These are phyloP conservation scores for Adenanthera pavonina DNA, from an alignment of 306 rosid genomes.

Conservation along the genomic window DNA sequence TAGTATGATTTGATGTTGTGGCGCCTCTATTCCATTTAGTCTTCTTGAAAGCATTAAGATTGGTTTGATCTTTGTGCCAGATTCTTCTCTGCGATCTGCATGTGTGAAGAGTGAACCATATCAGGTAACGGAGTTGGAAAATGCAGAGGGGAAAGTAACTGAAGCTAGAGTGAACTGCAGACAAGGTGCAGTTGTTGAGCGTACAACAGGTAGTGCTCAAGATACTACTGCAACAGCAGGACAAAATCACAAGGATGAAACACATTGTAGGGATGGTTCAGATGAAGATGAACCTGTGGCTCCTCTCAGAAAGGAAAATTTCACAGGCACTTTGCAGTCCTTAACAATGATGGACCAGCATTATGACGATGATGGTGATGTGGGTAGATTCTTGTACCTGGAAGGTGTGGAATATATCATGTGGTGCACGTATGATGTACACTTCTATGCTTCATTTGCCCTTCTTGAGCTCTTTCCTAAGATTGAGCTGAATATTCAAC, in stretches of 20 bases:
- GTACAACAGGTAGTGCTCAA: constrained; percentile 39
- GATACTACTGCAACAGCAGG: constrained; percentile 43
- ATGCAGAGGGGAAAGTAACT: constrained; percentile 47
- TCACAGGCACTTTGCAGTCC: constrained; percentile 30
- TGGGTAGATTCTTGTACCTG: constrained; percentile 93
- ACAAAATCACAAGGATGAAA: constrained; percentile 43
- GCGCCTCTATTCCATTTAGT: constrained; percentile 10
- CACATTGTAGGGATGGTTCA: constrained; percentile 26
- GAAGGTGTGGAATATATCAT: constrained; percentile 96
- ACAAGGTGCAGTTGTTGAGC: constrained; percentile 48
- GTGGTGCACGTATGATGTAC: constrained; percentile 99
- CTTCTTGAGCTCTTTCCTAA: constrained; percentile 95
- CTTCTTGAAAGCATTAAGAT: constrained; percentile 25
- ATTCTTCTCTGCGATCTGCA: constrained; percentile 56
- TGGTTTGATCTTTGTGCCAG: constrained; percentile 54
- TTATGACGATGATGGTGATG: constrained; percentile 62
- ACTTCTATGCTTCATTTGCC: constrained; percentile 97
- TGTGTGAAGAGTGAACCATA: constrained; percentile 45
- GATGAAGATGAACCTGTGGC: constrained; percentile 45
- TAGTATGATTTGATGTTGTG: constrained; percentile 28
- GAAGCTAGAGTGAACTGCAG: constrained; percentile 53
- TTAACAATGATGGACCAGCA: constrained; percentile 43
- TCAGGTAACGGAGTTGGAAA: constrained; percentile 49
- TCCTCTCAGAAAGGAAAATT: constrained; percentile 38
- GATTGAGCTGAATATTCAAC: constrained; percentile 91